Conservation (phyloP, 495 filamentous ascomycete species). For the Neurospora tetraspora region DNA sequence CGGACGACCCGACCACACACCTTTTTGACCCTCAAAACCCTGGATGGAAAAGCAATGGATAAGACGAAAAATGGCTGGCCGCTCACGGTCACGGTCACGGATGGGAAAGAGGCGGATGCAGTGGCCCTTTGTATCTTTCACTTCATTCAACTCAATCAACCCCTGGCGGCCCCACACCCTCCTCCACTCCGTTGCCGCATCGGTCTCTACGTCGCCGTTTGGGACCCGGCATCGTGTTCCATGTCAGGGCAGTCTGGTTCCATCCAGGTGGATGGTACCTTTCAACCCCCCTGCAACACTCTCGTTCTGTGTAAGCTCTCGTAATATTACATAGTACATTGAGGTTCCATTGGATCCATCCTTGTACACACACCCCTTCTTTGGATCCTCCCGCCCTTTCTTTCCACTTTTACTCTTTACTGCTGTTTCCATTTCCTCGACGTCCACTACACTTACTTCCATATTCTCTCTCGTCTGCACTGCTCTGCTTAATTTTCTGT, state of each 20-base stretch:
- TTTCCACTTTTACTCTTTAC: conserved; percentile 1
- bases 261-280: neutral
- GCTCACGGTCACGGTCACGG: neutral
- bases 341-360: neutral
- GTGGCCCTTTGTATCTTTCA: neutral
- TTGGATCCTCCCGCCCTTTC: conserved; percentile 8
- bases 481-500: conserved; percentile 1
- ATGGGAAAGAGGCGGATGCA: neutral
- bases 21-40: neutral
- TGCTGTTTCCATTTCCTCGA: neutral
- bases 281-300: neutral
- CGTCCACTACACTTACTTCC: neutral
- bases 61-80: neutral
- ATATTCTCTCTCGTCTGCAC: conserved; percentile 3
- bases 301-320: conserved; percentile 1
- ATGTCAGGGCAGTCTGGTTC: neutral
- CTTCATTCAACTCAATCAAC: neutral
- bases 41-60: neutral
- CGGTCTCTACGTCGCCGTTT: neutral
- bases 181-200: neutral
- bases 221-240: conserved; percentile 1
- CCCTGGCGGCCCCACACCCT: neutral
- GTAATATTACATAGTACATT: neutral
- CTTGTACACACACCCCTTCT: conserved; percentile 5
- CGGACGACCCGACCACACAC: neutral